A percentile compares a stretch with the other conserved stretches of the same genome.
phyloP scores from a whole-genome alignment of 352 stramenopile species.

The Pythium coloratum region DNA sequence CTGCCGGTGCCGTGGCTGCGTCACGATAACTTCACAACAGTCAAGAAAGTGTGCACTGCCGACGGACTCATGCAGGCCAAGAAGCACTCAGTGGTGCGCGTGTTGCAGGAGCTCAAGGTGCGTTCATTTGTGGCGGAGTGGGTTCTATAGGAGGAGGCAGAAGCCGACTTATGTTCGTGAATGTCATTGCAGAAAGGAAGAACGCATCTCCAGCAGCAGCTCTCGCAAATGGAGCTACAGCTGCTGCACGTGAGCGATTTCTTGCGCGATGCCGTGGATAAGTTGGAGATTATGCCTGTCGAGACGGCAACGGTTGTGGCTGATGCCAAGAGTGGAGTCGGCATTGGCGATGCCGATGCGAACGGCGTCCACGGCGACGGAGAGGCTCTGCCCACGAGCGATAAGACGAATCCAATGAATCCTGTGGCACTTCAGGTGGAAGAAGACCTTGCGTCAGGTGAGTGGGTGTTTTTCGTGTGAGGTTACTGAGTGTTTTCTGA shows the following conservation, averaged over 20 bases:
- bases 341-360: background rate
- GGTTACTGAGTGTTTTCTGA: background rate
- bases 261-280: conserved; percentile 42
- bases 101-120: conserved; percentile 71
- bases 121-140: background rate
- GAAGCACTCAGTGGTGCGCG: conserved; percentile 51
- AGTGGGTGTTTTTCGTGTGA: background rate
- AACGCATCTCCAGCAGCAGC: conserved; percentile 52
- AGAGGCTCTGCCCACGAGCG: conserved; percentile 7
- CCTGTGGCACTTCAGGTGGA: conserved; percentile 48
- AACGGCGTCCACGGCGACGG: conserved; percentile 13
- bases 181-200: conserved; percentile 40
- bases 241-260: conserved; percentile 62
- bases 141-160: background rate
- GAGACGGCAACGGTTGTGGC: background rate
- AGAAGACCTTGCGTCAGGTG: conserved; percentile 65
- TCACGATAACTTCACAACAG: conserved; percentile 61
- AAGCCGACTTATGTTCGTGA: background rate
- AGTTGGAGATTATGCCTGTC: conserved; percentile 37
- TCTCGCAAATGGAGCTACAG: conserved; percentile 60
- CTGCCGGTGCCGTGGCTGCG: conserved; percentile 60
- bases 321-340: conserved; percentile 1
- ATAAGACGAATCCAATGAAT: conserved; percentile 32
- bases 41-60: conserved; percentile 49
- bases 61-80: conserved; percentile 48